Evolutionary conservation across 116 monocot species (phyloP), one percentile per base, ranked within the genome.

Genomic region (Phalaenopsis hybrid): DNA sequence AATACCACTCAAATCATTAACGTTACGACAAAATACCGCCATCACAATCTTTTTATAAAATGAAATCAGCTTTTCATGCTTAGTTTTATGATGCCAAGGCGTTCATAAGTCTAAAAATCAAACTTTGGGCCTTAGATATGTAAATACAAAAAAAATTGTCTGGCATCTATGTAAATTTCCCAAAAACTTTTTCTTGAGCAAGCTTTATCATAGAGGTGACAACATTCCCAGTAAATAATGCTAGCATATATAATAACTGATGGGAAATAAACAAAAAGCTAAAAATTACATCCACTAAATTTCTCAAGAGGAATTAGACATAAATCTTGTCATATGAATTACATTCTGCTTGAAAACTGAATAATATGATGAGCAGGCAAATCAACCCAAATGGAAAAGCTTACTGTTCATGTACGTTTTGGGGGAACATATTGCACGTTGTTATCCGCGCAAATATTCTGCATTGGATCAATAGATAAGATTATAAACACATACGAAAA

Each of bases 401-500:
- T 31, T 37, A 37, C 43, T 41, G 25, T 33, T 82, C 79, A 89
- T 1, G 76, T 50, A 21, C 83, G 86, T 72, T 87, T 89, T 11
- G 90, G 84, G 45, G 89, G 82, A 0, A 84, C 87, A 68, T 90
- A 92, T 44, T 88, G 92, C 57, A 89, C 93, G 34, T 90, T 90
- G 82, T 90, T 86, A 31, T 93, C 89, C 11, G 88, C 61, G 68
- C 90, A 90, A 37, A 93, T 48, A 45, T 80, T 84, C 89, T 93
- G 89, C 81, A 83, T 41, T 41, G 12, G 12, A 75, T 37, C 31
- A 37, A 65, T 33, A 3, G 0, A 7, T 61, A 4, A 58, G 45
- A 9, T n/a, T 23, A 20, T 0, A 28, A 23, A 18, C 16, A 55
- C 77, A 37, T 75, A 37, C 37, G 0, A 37, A 37, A 37, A 37